These are phyloP conservation scores for Lavandula angustifolia DNA, from an alignment of 257 asterid genomes.

Conservation along the genomic window DNA sequence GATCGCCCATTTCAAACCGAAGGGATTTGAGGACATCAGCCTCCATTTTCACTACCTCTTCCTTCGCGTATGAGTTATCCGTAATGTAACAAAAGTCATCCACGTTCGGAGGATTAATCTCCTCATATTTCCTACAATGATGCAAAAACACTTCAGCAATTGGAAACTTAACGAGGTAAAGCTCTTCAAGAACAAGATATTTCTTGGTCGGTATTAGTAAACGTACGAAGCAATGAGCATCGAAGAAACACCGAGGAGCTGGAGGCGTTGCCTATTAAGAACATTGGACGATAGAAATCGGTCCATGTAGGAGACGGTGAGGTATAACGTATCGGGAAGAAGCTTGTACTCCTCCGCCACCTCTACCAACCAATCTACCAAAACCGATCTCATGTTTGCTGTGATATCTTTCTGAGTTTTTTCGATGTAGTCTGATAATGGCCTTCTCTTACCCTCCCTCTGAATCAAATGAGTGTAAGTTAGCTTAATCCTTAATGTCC, in stretches of 20 bases:
- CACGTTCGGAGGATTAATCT: slow-evolving; percentile 81
- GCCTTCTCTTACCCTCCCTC: slow-evolving; percentile 75
- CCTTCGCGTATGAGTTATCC: slow-evolving; percentile 59
- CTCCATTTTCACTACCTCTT: slow-evolving; percentile 87
- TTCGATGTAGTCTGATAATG: slow-evolving; percentile 65
- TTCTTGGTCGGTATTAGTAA: no score
- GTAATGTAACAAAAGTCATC: slow-evolving; percentile 78
- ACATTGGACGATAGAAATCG: slow-evolving; percentile 58
- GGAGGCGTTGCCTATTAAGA: slow-evolving; percentile 61
- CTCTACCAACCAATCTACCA: slow-evolving; percentile 93
- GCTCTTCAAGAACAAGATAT: no score
- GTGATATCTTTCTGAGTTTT: slow-evolving; percentile 74
- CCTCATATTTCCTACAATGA: slow-evolving; percentile 75
- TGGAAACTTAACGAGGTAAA: neutral
- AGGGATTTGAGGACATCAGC: slow-evolving; percentile 73
- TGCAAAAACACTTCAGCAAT: slow-evolving; percentile 12
- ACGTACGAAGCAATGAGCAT: slow-evolving; percentile 99
- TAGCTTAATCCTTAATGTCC: neutral
- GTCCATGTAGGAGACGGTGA: slow-evolving; percentile 68
- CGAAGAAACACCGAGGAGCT: slow-evolving; percentile 96
- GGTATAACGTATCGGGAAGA: slow-evolving; percentile 68
- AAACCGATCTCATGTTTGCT: slow-evolving; percentile 78
- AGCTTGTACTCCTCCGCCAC: slow-evolving; percentile 91
- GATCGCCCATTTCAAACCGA: slow-evolving; percentile 82
- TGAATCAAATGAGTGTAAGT: slow-evolving; percentile 32